Base-by-base conservation (phyloP, 129 eudicot genomes). In the Ambrosia artemisiifolia region DNA sequence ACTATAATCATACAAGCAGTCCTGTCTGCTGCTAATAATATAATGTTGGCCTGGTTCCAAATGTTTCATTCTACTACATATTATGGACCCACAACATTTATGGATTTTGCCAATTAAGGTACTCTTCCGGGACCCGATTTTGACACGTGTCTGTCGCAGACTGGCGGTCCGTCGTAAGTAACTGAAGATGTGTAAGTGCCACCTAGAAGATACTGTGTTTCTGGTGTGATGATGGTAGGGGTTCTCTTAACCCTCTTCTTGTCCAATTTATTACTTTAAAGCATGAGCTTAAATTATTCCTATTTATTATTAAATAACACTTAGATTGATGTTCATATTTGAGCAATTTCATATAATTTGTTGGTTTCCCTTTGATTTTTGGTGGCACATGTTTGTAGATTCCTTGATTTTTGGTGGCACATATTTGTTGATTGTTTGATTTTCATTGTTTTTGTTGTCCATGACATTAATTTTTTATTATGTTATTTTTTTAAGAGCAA, bases 21-120 rank as follows among this genome's bases (percentile, higher is more conserved):
- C 12, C 42, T 77, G 81, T 77, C 76, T 77, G 76, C 66, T 70
- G 76, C 49, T 70, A 70, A 70, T 77, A 35, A 49, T 77, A 77
- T 77, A 77, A 77, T 48, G 47, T 61, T 30, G 65, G 12, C 2
- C 8, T 69, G 81, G 64, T 16, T 24, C 81, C 66, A 62, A 38
- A 62, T 77, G 81, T 77, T 77, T 77, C 81, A 77, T 14, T 69
- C 56, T 35, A 60, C 50, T 69, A 35, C 55, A 53, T 64, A 24
- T 62, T 61, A 49, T 62, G 71, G 76, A 50, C 76, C 81, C 70
- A 69, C 71, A 50, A 77, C 55, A 70, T 62, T 36, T 69, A 10
- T 55, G 34, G 33, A 1, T 20, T 33, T 18, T 7, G 32, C 34
- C 59, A 65, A 75, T 42, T 75, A 54, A 63, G 76, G 49, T 24